Conservation (phyloP, 2,329 filamentous ascomycete genomes). For the Scortechinia acanthostroma region DNA sequence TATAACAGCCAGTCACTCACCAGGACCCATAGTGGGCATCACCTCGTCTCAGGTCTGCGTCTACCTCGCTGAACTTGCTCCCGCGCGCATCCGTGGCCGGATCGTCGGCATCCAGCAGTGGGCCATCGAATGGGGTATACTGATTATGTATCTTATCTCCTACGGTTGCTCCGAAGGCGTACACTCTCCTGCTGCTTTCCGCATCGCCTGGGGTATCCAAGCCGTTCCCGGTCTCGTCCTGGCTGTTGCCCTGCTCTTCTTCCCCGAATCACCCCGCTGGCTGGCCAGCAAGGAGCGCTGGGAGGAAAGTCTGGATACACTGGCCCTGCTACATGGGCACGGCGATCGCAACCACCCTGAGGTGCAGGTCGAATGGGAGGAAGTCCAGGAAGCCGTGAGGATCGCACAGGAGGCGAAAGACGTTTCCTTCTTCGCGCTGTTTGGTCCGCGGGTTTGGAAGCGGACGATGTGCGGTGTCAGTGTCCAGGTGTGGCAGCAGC, state of each 20-base stretch:
- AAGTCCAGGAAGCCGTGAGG: conserved; percentile 22
- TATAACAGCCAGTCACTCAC: background rate
- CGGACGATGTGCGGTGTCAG: conserved; percentile 40
- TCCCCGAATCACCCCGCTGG: conserved; percentile 13
- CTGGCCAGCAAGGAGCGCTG: conserved; percentile 10
- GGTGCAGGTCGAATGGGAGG: conserved; percentile 21
- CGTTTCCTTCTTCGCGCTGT: conserved; percentile 30
- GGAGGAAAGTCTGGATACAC: conserved; percentile 13
- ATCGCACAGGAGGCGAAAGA: conserved; percentile 25
- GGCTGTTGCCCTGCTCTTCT: conserved; percentile 9
- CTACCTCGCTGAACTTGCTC: conserved; percentile 30
- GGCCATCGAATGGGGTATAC: conserved; percentile 29
- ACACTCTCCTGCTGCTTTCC: conserved; percentile 20
- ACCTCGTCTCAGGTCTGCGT: conserved; percentile 32
- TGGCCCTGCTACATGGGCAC: conserved; percentile 10
- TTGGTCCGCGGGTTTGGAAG: conserved; percentile 37
- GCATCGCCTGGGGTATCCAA: conserved; percentile 12
- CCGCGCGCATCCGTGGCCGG: conserved; percentile 13
- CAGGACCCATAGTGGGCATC: conserved; percentile 27
- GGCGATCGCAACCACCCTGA: background rate
- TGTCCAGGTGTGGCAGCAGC: conserved; percentile 35
- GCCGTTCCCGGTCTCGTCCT: conserved; percentile 9
- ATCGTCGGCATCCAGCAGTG: conserved; percentile 30
- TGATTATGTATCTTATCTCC: conserved; percentile 32
- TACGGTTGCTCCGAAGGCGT: conserved; percentile 18